Evolutionary conservation across 192 early-diverging fungal species (phyloP).

Genomic region (Mortierella antarctica): DNA sequence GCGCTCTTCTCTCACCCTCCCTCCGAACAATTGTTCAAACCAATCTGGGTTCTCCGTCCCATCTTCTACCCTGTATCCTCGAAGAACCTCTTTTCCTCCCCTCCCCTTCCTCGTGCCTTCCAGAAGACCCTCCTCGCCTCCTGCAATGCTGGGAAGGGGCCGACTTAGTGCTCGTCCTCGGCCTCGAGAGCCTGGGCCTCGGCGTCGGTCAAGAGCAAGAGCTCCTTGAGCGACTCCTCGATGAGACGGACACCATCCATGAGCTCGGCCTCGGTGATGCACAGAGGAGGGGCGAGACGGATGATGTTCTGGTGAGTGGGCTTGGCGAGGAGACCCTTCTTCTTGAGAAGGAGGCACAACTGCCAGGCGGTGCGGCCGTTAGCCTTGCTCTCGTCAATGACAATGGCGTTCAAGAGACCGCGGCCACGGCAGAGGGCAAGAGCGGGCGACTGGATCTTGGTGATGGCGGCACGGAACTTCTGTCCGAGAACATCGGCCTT

Average conservation of each 20-base stretch:
- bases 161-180: constrained; percentile 47
- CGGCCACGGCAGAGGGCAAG: constrained; percentile 87
- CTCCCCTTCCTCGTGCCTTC: constrained; percentile 3
- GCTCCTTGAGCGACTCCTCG: constrained; percentile 78
- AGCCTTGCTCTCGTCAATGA: constrained; percentile 87
- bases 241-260: constrained; percentile 85
- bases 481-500: constrained; percentile 81
- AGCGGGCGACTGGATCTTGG: constrained; percentile 81
- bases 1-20: constrained; percentile 55
- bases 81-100: constrained; percentile 31
- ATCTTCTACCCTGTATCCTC: constrained; percentile 47
- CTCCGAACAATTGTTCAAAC: constrained; percentile 32
- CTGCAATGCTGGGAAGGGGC: background rate
- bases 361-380: constrained; percentile 95
- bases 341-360: constrained; percentile 92
- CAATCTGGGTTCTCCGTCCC: constrained; percentile 30
- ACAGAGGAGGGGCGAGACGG: constrained; percentile 94
- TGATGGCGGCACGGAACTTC: constrained; percentile 84
- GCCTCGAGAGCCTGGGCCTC: constrained; percentile 54
- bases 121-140: background rate
- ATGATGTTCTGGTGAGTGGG: constrained; percentile 99
- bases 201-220: constrained; percentile 55
- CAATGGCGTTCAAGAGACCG: constrained; percentile 96
- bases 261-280: constrained; percentile 94
- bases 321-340: constrained; percentile 94